Base-by-base conservation (phyloP, 2,329 filamentous ascomycete genomes). In the Boeremia exigua region DNA sequence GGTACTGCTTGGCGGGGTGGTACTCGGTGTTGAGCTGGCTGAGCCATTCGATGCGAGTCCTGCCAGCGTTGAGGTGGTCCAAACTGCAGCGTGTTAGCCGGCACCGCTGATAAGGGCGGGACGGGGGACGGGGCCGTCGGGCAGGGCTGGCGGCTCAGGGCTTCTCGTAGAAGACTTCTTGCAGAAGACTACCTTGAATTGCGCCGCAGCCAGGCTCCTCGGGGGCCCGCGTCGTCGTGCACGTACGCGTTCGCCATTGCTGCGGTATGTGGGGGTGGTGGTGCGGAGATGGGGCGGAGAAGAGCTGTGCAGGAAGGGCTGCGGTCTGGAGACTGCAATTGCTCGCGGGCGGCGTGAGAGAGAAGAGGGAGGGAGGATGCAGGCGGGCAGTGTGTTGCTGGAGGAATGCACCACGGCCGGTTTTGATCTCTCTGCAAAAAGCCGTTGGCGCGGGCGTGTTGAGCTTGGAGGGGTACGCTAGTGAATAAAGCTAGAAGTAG, bases 21-120 rank as follows among this genome's bases (percentile, higher is more conserved):
- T 89, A 92, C 75, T 95, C 90, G 65, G 94, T 97, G 83, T 97
- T 89, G 75, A 99, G 90, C 78, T 86, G 83, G 75, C 86, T 84
- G 72, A 87, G 82, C 87, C 87, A 89, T 79, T 89, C 85, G 71
- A 86, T 82, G 77, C 86, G 82, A 71, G 87, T 88, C 77, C 90
- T 88, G 74, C 90, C 87, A 75, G 86, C 74, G 65, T 78, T 86
- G 76, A 96, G 87, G 80, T 96, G 92, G 78, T 96, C 91, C 61
- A 72, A 65, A 54, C 66, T 69, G 49, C 23, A 23, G 10, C 25
- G 3, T 49, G 59, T 66, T 36, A 66, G 63, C 32, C 44, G 38
- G 14, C 19, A 42, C 15, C 4, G 17, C 34, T 10, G 15, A 14
- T 30, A 25, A 42, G 23, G 43, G 43, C 34, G 30, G 34, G 2